A percentile compares a stretch with the other conserved stretches of the same genome.
Conservation (phyloP, 228 moss, liverwort and hornwort genomes). For the Sphagnum magellanicum region DNA sequence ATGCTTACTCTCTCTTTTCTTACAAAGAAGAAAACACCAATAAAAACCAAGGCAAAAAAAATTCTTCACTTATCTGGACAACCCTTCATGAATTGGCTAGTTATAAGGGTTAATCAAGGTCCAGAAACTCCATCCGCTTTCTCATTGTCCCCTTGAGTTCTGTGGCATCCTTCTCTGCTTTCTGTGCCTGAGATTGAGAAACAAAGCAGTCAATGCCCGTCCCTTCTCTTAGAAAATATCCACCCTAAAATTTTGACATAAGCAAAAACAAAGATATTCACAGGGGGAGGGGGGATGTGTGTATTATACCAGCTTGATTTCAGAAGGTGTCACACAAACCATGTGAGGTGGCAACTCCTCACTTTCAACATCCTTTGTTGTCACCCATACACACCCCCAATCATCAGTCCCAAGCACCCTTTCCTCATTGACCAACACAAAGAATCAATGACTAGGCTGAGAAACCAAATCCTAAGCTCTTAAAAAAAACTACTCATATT, state of each 20-base stretch:
- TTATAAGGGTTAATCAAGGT: conserved; percentile 50
- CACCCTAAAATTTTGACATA: no score
- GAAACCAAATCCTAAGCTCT: no score
- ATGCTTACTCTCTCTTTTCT: conserved; percentile 27
- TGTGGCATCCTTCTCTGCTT: conserved; percentile 94
- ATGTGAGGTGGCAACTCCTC: conserved; percentile 88
- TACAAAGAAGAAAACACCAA: conserved; percentile 25
- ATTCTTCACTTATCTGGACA: no score
- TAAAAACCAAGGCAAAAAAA: conserved; percentile 11
- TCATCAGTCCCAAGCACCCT: no score
- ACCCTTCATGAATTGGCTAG: no score
- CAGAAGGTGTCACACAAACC: conserved; percentile 70
- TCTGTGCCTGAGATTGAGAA: conserved; percentile 55
- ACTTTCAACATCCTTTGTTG: conserved; percentile 64
- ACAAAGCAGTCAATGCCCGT: no score
- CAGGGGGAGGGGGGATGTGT: no score
- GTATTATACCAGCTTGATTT: conserved; percentile 62
- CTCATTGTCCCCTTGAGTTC: conserved; percentile 98
- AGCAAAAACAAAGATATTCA: no score
- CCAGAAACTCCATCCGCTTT: conserved; percentile 99
- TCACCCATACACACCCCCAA: conserved; percentile 1
- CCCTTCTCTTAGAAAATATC: no score
- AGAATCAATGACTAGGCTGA: no score
- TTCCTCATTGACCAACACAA: no score
- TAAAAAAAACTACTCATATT: no score